Conservation (phyloP, 176 grass and related monocot species). For the Olyra latifolia region DNA sequence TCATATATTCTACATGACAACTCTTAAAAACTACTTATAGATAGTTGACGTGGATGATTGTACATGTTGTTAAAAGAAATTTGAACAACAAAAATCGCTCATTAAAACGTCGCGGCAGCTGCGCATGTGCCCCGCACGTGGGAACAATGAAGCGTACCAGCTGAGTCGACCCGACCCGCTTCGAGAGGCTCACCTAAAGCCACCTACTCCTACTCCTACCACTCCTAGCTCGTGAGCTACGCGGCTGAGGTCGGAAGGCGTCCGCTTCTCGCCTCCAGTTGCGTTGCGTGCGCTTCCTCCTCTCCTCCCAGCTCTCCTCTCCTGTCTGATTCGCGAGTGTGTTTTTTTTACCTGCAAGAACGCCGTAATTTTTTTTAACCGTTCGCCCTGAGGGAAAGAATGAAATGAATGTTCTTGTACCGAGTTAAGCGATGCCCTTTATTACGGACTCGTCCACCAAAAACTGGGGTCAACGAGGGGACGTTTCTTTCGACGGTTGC, state of each 20-base stretch:
- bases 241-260: background rate
- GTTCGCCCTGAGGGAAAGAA: background rate
- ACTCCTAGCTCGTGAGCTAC: too few species aligned
- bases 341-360: background rate
- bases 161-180: background rate
- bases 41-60: too few species aligned
- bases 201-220: too few species aligned
- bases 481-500: too few species aligned
- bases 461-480: background rate
- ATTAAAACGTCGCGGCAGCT: background rate
- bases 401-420: slow-evolving; percentile 21
- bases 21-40: too few species aligned
- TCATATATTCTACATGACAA: too few species aligned
- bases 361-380: background rate
- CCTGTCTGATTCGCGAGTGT: too few species aligned
- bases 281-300: background rate
- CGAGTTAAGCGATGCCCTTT: background rate
- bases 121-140: slow-evolving; percentile 25
- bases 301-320: too few species aligned
- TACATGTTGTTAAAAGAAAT: too few species aligned
- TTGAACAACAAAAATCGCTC: too few species aligned
- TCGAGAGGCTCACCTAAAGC: background rate
- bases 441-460: background rate
- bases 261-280: background rate
- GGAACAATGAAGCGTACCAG: background rate